Conservation (phyloP, 305 asterid species). For the Solanum hybrid region DNA sequence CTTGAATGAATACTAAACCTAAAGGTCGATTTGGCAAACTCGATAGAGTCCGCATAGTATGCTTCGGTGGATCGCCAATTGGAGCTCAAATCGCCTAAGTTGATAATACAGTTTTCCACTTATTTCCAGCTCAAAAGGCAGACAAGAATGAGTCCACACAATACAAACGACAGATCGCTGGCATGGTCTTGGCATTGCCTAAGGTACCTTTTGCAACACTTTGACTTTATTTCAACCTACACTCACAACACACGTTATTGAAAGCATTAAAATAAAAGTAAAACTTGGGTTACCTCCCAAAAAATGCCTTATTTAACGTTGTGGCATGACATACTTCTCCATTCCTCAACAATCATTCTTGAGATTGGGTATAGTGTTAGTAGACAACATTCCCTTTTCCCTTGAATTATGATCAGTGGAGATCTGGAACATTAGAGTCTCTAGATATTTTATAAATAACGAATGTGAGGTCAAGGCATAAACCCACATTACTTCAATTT, state of each 20-base stretch:
- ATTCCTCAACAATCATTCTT: neutral
- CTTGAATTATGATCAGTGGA: neutral
- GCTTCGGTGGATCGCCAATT: neutral
- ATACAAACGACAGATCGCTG: neutral
- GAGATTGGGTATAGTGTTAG: neutral
- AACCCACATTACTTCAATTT: too few species aligned
- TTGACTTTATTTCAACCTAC: neutral
- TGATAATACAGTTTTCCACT: too few species aligned
- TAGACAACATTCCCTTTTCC: neutral
- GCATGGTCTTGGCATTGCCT: neutral
- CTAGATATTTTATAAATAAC: neutral
- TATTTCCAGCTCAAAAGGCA: neutral
- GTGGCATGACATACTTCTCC: neutral
- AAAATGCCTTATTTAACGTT: neutral
- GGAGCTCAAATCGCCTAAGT: neutral
- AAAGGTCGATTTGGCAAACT: neutral
- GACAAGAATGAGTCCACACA: neutral
- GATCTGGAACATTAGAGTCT: neutral
- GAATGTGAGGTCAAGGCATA: neutral
- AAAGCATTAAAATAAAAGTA: neutral
- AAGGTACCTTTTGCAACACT: neutral
- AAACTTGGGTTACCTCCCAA: neutral
- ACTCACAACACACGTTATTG: neutral
- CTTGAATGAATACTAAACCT: neutral
- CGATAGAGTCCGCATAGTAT: neutral